A percentile compares a stretch with the other conserved stretches of the same genome.
phyloP scores from a whole-genome alignment of 495 filamentous ascomycete species.

The Choiromyces venosus region DNA sequence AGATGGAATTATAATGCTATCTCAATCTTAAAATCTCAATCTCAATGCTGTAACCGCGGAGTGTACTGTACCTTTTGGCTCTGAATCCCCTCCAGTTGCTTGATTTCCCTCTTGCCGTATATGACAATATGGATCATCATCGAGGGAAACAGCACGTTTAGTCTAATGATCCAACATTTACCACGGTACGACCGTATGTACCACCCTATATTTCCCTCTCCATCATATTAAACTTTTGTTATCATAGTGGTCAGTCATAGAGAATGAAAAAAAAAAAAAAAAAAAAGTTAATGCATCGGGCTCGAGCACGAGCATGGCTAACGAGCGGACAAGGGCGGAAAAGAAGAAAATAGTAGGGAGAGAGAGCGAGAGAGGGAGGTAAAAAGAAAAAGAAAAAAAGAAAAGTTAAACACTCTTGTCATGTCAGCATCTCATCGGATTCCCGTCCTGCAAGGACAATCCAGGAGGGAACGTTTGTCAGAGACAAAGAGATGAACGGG shows the following conservation, averaged over 20 bases:
- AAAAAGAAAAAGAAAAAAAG: background rate
- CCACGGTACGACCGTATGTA: background rate
- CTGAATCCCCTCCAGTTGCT: background rate
- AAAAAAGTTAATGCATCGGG: background rate
- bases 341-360: background rate
- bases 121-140: background rate
- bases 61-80: background rate
- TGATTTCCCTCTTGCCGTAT: background rate
- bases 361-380: background rate
- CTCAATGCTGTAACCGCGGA: background rate
- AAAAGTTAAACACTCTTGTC: background rate
- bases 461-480: background rate
- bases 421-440: slow-evolving; percentile 5
- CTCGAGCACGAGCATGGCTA: background rate
- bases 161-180: background rate
- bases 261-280: background rate
- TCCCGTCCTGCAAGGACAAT: background rate
- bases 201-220: background rate
- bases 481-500: background rate
- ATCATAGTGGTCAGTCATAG: background rate
- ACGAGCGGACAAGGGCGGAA: background rate
- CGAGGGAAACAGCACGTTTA: background rate
- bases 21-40: background rate
- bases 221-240: background rate
- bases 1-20: background rate